A percentile compares a stretch with the other conserved stretches of the same genome.
phyloP scores from a whole-genome alignment of 139 green algal species.

The Chlorella sp. region DNA sequence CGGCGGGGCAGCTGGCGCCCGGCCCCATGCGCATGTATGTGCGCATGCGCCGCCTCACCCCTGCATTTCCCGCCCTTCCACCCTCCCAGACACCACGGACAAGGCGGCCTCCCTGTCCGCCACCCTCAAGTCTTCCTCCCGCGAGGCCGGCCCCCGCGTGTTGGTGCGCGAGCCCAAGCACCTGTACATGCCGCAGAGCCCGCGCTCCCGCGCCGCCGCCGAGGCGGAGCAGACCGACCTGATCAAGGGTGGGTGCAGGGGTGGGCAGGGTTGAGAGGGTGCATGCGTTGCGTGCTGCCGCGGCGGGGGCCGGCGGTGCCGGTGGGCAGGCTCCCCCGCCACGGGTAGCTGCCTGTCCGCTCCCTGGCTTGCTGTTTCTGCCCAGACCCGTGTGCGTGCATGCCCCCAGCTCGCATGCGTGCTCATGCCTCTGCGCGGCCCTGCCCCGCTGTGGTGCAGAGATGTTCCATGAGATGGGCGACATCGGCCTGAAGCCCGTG shows the following conservation, averaged over 20 bases:
- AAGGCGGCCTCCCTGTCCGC: conserved; percentile 34
- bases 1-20: too few species aligned
- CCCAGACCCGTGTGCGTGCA: too few species aligned
- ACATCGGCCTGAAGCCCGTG: conserved; percentile 79
- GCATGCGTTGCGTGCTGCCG: too few species aligned
- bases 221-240: conserved; percentile 50
- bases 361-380: too few species aligned
- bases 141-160: conserved; percentile 38
- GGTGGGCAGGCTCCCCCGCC: too few species aligned
- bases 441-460: not conserved
- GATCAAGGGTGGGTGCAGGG: conserved; percentile 3
- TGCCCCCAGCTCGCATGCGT: too few species aligned
- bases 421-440: too few species aligned
- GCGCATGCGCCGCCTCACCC: not conserved
- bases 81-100: conserved; percentile 5
- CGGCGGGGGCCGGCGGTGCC: too few species aligned
- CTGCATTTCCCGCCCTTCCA: not conserved
- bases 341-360: too few species aligned
- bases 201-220: conserved; percentile 31
- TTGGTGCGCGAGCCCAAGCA: conserved; percentile 45
- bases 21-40: too few species aligned
- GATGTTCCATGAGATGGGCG: conserved; percentile 62
- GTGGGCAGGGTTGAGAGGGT: too few species aligned
- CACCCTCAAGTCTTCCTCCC: conserved; percentile 33
- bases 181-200: conserved; percentile 50